phyloP scores from a whole-genome alignment of 2,329 filamentous ascomycete species.

The Colletotrichum sidae region DNA sequence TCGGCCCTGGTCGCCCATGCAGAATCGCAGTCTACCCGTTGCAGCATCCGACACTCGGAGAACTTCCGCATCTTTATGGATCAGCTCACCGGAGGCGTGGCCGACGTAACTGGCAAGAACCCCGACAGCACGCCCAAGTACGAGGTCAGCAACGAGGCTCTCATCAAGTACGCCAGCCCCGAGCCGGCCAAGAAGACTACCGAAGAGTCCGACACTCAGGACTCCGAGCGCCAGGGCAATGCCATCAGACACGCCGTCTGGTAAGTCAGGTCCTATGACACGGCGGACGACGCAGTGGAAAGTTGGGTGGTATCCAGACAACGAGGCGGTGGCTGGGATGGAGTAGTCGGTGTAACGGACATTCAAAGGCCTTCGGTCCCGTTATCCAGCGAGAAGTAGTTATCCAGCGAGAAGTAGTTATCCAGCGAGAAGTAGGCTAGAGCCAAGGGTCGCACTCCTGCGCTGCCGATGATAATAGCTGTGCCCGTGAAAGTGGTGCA shows the following conservation, averaged over 20 bases:
- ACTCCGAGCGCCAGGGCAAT: slow-evolving; percentile 7
- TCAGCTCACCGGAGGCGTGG: slow-evolving; percentile 53
- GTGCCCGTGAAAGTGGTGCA: not conserved
- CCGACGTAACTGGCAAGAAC: slow-evolving; percentile 48
- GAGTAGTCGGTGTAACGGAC: too few relatives aligned
- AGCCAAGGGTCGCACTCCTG: too few relatives aligned
- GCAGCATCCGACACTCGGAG: slow-evolving; percentile 55
- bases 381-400: too few relatives aligned
- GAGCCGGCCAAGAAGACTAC: slow-evolving; percentile 13
- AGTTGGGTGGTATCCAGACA: too few relatives aligned
- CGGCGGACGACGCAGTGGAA: not conserved
- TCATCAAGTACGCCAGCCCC: slow-evolving; percentile 25
- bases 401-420: too few relatives aligned
- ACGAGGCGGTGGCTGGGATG: too few relatives aligned
- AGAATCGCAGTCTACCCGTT: slow-evolving; percentile 56
- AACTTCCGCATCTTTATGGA: slow-evolving; percentile 52
- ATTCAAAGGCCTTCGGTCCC: too few relatives aligned
- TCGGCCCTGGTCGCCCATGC: slow-evolving; percentile 60
- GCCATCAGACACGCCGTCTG: slow-evolving; percentile 24
- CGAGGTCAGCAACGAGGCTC: slow-evolving; percentile 39
- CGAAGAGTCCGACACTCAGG: slow-evolving; percentile 22
- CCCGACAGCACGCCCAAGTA: slow-evolving; percentile 51
- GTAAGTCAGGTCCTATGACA: slow-evolving; percentile 5
- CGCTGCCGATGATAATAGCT: not conserved
- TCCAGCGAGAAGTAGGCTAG: too few relatives aligned